Base-by-base conservation (phyloP, 2,329 filamentous ascomycete species). In the Tolypocladium paradoxum region DNA sequence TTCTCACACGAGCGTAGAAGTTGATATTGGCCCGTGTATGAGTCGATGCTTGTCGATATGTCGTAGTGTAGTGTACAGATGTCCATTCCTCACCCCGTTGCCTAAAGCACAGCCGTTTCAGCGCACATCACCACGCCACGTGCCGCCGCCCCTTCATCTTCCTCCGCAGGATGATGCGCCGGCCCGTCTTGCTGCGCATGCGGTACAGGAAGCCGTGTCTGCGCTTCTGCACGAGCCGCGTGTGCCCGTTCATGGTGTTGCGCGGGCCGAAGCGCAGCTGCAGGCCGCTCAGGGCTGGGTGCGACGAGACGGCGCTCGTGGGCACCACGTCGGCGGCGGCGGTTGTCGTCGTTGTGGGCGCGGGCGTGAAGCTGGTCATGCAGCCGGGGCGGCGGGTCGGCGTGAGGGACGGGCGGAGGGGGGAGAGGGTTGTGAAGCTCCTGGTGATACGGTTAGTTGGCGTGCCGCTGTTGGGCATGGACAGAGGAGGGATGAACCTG, bases 181-280 rank as follows among this genome's bases (percentile, higher is more conserved):
- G 69, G 3, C 81, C 81, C 11, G 72, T 76, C 62, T 71, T 73
- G 47, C 73, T 75, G 58, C 73, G 69, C 58, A 74, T 65, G 37
- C 80, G 70, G 58, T 70, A 73, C 48, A 84, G 65, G 60, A 82
- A 84, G 1, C 81, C 81, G 58, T 78, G 75, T 58, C 79, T 73
- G 27, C 80, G 73, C 73, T 83, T 83, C 67, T 82, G 77, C 16
- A 82, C 65, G 52, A 83, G 68, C 36, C 80, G 73, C 52, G 76
- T 80, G 53, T 74, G 68, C 49, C 73, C 68, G 53, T 77, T 74
- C 77, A 82, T 76, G 34, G 77, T 83, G 62, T 79, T 74, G 55
- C 79, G 75, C 48, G 79, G 80, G 1, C 78, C 80, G 69, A 76
- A 83, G 53, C 80, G 77, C 57, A 82, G 69, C 68, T 82, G 79